Base-by-base conservation (phyloP, 1,139 yeast genomes). In the Arxiozyma bovina region DNA sequence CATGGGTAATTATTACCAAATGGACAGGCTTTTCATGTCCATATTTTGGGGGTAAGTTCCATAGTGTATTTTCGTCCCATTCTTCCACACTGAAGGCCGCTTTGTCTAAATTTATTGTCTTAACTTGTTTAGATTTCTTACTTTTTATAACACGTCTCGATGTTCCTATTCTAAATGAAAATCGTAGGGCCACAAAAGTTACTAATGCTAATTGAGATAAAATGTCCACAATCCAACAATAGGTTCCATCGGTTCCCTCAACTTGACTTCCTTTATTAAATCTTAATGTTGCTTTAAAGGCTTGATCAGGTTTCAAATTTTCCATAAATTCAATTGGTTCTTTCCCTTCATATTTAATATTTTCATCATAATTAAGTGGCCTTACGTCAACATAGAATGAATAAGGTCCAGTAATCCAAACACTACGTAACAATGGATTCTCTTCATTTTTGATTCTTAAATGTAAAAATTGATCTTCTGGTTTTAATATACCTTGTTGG, bases 371-470 rank as follows among this genome's bases (percentile, higher is more conserved):
- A 57, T 78, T 76, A 59, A 66, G 61, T 0, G 87, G 87, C 11
- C 81, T 73, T 4, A 82, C 79, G 65, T 82, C 86, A 55, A 81
- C 75, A 60, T 82, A 82, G 25, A 82, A 67, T 3, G 80, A 73
- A 60, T 81, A 82, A 0, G 87, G 87, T 0, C 87, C 87, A 41
- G 80, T 77, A 40, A 82, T 62, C 60, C 81, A 83, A 42, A 82
- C 72, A 1, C 87, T 83, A 50, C 84, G 66, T 23, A 82, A 71
- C 8, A 78, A 61, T 1, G 81, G 69, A 47, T 68, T 73, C 60
- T 81, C 86, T 25, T 71, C 68, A 64, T 82, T 82, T 59, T 77
- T 78, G 42, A 81, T 67, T 25, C 80, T 70, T 42, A 81, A 48
- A 60, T 63, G 63, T 8, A 45, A n/a, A 9, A 15, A 18, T 18